A percentile compares a stretch with the other conserved stretches of the same genome.
Conservation (phyloP, 257 asterid species). For the Scutellaria barbata region DNA sequence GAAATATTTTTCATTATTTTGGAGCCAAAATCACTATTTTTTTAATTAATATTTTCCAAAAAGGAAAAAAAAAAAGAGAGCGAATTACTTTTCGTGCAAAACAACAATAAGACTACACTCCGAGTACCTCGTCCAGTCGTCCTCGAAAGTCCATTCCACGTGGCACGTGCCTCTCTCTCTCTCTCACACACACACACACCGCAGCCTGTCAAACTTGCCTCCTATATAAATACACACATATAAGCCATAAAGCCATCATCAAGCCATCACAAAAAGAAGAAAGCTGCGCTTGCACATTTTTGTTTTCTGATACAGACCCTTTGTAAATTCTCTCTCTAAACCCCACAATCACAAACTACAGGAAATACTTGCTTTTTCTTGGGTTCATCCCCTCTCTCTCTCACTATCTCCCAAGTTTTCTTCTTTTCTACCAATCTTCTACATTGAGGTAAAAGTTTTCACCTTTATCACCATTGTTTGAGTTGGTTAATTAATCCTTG, state of each 20-base stretch:
- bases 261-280: neutral
- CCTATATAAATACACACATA: conserved; percentile 16
- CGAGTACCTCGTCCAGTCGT: neutral
- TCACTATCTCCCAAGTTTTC: conserved; percentile 27
- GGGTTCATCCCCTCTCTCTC: conserved; percentile 12
- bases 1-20: neutral
- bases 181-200: neutral
- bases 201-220: conserved; percentile 34
- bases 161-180: conserved; percentile 25
- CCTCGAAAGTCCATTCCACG: conserved; percentile 39
- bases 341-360: conserved; percentile 10
- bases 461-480: neutral
- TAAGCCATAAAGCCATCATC: neutral
- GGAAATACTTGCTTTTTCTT: neutral
- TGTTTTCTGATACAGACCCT: neutral
- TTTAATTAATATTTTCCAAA: neutral
- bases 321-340: neutral
- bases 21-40: neutral
- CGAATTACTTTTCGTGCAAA: conserved; percentile 18
- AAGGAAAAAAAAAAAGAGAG: too few relatives aligned
- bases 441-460: conserved; percentile 38
- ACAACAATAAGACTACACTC: neutral
- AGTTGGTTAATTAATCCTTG: neutral
- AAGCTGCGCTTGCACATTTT: neutral
- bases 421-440: conserved; percentile 19